Evolutionary conservation across 2,329 filamentous ascomycete genomes (phyloP), one percentile per base, ranked within the genome.

Genomic region (Microcyclosporella mali): DNA sequence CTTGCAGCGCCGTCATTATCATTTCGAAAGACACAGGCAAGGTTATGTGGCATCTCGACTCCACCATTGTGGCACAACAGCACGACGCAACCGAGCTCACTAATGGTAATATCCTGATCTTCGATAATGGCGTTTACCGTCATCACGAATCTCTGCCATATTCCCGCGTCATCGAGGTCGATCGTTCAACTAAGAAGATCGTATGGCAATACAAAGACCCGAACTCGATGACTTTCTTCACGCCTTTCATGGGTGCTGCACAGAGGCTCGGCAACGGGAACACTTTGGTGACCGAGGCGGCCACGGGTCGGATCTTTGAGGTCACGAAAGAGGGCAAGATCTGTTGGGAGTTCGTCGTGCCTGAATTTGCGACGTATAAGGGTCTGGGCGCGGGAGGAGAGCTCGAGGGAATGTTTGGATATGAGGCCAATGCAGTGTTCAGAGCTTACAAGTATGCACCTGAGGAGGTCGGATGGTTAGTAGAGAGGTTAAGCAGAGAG

Each of bases 161-260:
- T 42, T 68, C 65, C 2, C 58, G 70, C 4, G 69, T 66, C 2
- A 68, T 72, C 31, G 54, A 68, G 39, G 64, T 72, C 10, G 59
- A 61, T 2, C 59, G 62, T 1, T 46, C 48, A 6, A 65, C 61
- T 12, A 70, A 70, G 37, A 37, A 66, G 32, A 64, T 71, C 15
- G 56, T 66, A 2, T 72, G 70, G 70, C 61, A 71, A 40, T 71
- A 71, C 37, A 58, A 57, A 7, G 70, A 72, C 43, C 53, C 59
- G 2, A 59, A 63, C 31, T 62, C 63, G 4, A 54, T 68, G 39
- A 61, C 58, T 4, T 69, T 70, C 50, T 72, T 70, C 54, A 70
- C 66, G 1, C 68, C 69, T 1, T 72, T 72, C 40, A 71, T 72
- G 69, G 70, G 70, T 15, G 64, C 65, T 37, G 69, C 69, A 6